Evolutionary conservation across 345 rosid species (phyloP), one percentile per base, ranked within the genome.

Genomic region (Erysimum cheiranthoides): DNA sequence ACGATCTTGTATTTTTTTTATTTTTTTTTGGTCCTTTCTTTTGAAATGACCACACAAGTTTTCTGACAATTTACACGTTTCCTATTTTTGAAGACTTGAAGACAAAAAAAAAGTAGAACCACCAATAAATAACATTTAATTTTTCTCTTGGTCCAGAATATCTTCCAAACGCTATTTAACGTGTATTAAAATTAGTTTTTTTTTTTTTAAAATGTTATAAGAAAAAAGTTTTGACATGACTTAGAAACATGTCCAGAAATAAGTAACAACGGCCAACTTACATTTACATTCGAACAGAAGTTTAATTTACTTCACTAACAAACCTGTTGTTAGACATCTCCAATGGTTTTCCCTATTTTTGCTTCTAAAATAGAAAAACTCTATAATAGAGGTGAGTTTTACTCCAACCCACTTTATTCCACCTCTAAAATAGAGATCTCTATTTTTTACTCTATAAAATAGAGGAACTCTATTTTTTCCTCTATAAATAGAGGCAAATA

Each of bases 1-100:
- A 34, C 63, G 21, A 4, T 21, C 2, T 51, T 27, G 49, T 40
- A 5, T 68, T 5, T 2, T 66, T 59, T 3, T 13, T n/a, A 51
- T 45, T 58, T 1, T 13, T 0, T 4, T 49, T 61, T 68, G 40
- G 79, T 69, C 36, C 35, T 76, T 21, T 6, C 59, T n/a, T n/a
- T 59, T n/a, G n/a, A 61, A 61, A 61, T 69, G 79, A 69, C 79
- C 52, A 52, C 30, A 52, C 74, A 76, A 43, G 61, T 16, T 16
- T 46, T 8, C 74, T 69, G 70, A 69, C 70, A 70, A 0, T 5
- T 52, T 4, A 53, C 59, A 70, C 0, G 39, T 14, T 53, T 61
- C 32, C 59, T 46, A 4, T 1, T 43, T 42, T 18, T 32, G 57
- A 52, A 50, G 9, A 21, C 16, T 42, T 51, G 7, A 42, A 60